A percentile compares a stretch with the other conserved stretches of the same genome.
phyloP scores from a whole-genome alignment of 768 basidiomycete genomes.

The Naganishia antarctica region DNA sequence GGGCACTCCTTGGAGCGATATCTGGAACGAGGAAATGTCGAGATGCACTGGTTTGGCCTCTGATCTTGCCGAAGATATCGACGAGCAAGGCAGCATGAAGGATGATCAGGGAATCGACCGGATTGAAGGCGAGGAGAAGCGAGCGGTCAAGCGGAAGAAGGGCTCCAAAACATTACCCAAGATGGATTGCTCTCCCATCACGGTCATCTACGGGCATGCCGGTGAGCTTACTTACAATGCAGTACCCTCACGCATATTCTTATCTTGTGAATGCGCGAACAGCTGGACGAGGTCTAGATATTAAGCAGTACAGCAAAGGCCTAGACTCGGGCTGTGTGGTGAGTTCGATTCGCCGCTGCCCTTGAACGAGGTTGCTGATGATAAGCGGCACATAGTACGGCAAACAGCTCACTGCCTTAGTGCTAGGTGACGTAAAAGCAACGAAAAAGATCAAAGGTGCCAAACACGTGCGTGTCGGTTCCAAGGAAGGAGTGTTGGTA shows the following conservation, averaged over 20 bases:
- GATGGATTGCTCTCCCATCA: conserved; percentile 46
- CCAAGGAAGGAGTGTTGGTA: conserved; percentile 56
- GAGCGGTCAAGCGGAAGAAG: conserved; percentile 26
- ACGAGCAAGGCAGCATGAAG: conserved; percentile 48
- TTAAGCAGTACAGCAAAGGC: conserved; percentile 77
- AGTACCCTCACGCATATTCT: conserved; percentile 18
- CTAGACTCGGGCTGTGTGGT: conserved; percentile 78
- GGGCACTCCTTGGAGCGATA: conserved; percentile 69
- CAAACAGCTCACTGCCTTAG: conserved; percentile 61
- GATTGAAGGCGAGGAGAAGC: conserved; percentile 30
- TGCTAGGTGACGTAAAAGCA: conserved; percentile 53
- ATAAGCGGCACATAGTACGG: conserved; percentile 54
- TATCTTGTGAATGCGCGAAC: not conserved
- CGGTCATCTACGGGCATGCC: conserved; percentile 78
- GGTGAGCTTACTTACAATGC: conserved; percentile 30
- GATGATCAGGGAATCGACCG: conserved; percentile 29
- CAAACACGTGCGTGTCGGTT: conserved; percentile 57
- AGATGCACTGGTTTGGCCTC: conserved; percentile 39
- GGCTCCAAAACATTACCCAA: conserved; percentile 25
- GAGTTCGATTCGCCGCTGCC: conserved; percentile 40
- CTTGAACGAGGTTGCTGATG: not conserved
- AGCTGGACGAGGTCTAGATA: conserved; percentile 72
- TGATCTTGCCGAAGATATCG: conserved; percentile 43
- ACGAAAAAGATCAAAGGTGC: conserved; percentile 33
- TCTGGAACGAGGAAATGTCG: conserved; percentile 56